Conservation (phyloP, 2,329 filamentous ascomycete genomes). For the Dactylella cylindrospora region DNA sequence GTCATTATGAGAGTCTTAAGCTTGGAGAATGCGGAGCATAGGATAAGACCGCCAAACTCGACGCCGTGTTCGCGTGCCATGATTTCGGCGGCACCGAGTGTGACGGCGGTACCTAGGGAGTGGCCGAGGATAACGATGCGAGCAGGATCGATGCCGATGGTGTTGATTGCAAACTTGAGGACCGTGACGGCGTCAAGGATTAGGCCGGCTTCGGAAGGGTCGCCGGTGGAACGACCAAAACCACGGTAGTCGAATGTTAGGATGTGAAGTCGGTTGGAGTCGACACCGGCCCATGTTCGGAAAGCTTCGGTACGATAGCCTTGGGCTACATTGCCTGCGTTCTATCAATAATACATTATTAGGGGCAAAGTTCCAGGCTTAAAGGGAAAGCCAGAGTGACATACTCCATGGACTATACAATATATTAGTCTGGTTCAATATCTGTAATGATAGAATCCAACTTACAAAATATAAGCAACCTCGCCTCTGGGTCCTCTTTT, state of each 20-base stretch:
- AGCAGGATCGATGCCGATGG: conserved; percentile 65
- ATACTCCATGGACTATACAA: conserved; percentile 64
- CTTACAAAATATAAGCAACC: conserved; percentile 66
- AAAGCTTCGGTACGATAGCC: conserved; percentile 74
- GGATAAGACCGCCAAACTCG: conserved; percentile 75
- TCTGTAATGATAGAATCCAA: conserved; percentile 47
- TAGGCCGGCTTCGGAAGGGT: conserved; percentile 75
- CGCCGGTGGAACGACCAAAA: conserved; percentile 78
- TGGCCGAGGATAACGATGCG: conserved; percentile 82
- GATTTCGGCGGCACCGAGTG: conserved; percentile 70
- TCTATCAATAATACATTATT: conserved; percentile 56
- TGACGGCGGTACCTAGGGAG: conserved; percentile 83
- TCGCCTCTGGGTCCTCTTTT: conserved; percentile 64
- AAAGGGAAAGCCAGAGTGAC: conserved; percentile 48
- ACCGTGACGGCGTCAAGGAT: conserved; percentile 75
- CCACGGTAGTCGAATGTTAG: conserved; percentile 90
- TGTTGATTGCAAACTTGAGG: conserved; percentile 69
- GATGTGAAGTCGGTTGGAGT: conserved; percentile 70
- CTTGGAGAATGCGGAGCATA: conserved; percentile 77
- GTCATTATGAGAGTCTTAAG: conserved; percentile 71
- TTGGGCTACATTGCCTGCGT: conserved; percentile 83
- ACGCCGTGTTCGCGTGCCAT: conserved; percentile 62
- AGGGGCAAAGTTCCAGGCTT: neutral
- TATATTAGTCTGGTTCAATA: conserved; percentile 49
- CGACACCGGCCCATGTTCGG: conserved; percentile 71